Percentiles rank a stretch among this genome's conserved stretches.
Evolutionary conservation across 2,329 filamentous ascomycete species (phyloP).

Genomic region (Elsinoe ampelina): DNA sequence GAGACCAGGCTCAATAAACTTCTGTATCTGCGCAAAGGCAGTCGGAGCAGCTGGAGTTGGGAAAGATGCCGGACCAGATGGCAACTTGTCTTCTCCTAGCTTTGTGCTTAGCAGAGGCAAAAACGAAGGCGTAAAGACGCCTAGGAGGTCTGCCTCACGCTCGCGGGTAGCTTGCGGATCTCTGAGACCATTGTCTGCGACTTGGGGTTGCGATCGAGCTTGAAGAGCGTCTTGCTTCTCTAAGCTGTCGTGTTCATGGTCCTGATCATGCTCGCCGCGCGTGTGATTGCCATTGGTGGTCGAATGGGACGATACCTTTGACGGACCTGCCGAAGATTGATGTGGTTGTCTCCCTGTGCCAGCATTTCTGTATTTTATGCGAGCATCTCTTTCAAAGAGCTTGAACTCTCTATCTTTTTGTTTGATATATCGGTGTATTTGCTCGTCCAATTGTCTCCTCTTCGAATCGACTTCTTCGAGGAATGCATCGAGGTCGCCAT

Average conservation of each 20-base stretch:
- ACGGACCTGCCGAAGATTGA: neutral
- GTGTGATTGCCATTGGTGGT: neutral
- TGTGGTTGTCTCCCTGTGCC: neutral
- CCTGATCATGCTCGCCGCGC: neutral
- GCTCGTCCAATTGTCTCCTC: slow-evolving; percentile 29
- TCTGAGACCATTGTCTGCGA: slow-evolving; percentile 7
- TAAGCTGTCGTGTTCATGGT: neutral
- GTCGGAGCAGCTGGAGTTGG: neutral
- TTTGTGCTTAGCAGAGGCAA: slow-evolving; percentile 24
- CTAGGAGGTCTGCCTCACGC: slow-evolving; percentile 27
- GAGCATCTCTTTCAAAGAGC: slow-evolving; percentile 27
- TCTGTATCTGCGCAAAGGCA: neutral
- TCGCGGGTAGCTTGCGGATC: slow-evolving; percentile 9
- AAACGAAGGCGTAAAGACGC: slow-evolving; percentile 29
- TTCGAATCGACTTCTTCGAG: slow-evolving; percentile 28
- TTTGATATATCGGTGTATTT: slow-evolving; percentile 31
- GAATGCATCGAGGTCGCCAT: slow-evolving; percentile 16
- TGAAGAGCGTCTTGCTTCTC: neutral
- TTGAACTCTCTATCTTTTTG: slow-evolving; percentile 30
- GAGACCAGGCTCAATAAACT: slow-evolving; percentile 9
- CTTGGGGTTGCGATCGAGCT: slow-evolving; percentile 1
- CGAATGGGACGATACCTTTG: neutral
- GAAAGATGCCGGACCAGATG: slow-evolving; percentile 18
- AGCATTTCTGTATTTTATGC: slow-evolving; percentile 16
- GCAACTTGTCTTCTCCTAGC: slow-evolving; percentile 17